Evolutionary conservation across 768 basidiomycete genomes (phyloP).

Genomic region (Rickenella mellea): DNA sequence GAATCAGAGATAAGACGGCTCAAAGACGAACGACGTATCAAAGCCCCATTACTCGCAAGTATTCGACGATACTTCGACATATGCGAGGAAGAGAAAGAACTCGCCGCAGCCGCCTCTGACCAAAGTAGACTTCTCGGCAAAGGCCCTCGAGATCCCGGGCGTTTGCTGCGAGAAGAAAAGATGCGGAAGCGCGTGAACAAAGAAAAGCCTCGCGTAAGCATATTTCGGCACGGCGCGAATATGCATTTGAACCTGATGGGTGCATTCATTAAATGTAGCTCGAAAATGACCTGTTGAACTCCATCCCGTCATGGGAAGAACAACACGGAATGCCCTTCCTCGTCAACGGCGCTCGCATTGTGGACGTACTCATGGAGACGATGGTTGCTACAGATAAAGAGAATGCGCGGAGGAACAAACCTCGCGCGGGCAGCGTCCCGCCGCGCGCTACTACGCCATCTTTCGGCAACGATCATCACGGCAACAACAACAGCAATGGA

Average conservation of each 20-base stretch:
- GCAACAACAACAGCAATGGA: slow-evolving; percentile 18
- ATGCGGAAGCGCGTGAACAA: slow-evolving; percentile 90
- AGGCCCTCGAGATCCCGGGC: slow-evolving; percentile 74
- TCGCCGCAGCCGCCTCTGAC: slow-evolving; percentile 72
- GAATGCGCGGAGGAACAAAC: slow-evolving; percentile 49
- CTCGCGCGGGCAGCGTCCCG: slow-evolving; percentile 50
- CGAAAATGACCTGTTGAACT: slow-evolving; percentile 73
- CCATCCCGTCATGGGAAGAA: slow-evolving; percentile 83
- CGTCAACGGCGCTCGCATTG: slow-evolving; percentile 74
- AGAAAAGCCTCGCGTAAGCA: slow-evolving; percentile 83
- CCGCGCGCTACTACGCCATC: slow-evolving; percentile 53
- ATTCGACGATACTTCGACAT: slow-evolving; percentile 90
- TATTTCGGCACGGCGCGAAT: no score
- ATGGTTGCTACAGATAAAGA: slow-evolving; percentile 66
- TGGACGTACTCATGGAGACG: slow-evolving; percentile 68
- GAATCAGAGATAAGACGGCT: slow-evolving; percentile 77
- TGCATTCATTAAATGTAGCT: no score
- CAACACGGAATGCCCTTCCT: slow-evolving; percentile 66
- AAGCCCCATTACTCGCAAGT: slow-evolving; percentile 62
- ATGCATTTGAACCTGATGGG: not conserved
- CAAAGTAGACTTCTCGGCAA: slow-evolving; percentile 75
- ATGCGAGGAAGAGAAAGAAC: slow-evolving; percentile 80
- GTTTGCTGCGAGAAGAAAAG: slow-evolving; percentile 89
- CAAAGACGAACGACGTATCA: slow-evolving; percentile 73
- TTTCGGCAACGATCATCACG: slow-evolving; percentile 16